Base-by-base conservation (phyloP, 192 early-diverging fungal genomes). In the Coemansia sp. region DNA sequence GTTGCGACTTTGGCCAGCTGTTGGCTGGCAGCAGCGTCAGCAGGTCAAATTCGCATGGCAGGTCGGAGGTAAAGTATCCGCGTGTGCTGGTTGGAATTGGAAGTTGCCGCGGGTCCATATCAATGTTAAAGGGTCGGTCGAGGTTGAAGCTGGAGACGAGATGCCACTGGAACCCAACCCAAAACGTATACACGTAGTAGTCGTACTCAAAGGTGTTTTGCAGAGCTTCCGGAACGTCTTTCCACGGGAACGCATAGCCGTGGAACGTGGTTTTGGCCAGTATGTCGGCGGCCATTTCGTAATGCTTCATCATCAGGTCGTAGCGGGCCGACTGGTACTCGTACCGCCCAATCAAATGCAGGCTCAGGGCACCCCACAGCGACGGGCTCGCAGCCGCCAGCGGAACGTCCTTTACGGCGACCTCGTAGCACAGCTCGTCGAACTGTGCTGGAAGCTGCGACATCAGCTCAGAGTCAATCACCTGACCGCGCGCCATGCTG, bases 141-240 rank as follows among this genome's bases (percentile, higher is more conserved):
- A 75, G 60, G 45, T 63, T 75, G 40, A 75, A 60, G 54, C 71
- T 58, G 49, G 61, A 68, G 17, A 75, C 71, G 21, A 75, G 48
- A 45, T 75, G 65, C 71, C 71, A 75, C 51, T 75, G 71, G 56
- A 75, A 75, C 1, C 71, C 65, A 12, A 68, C 71, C 71, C 71
- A 75, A 51, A 56, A 75, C 15, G 71, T 75, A 43, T 75, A 75
- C 30, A 75, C 71, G 40, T 75, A 75, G 53, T 75, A 75, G 42
- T 75, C 71, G 37, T 68, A 68, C 58, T 75, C 71, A 10, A 75
- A 75, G 23, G 71, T 63, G 53, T 49, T 65, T 50, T 67, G 67
- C 44, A 60, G 53, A 36, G 26, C 11, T 2, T 48, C 51, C 20
- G 66, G 62, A 38, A 62, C 66, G 8, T 48, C 53, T 28, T 40